phyloP scores from a whole-genome alignment of 2,329 filamentous ascomycete genomes.

The Blastomyces silverae region DNA sequence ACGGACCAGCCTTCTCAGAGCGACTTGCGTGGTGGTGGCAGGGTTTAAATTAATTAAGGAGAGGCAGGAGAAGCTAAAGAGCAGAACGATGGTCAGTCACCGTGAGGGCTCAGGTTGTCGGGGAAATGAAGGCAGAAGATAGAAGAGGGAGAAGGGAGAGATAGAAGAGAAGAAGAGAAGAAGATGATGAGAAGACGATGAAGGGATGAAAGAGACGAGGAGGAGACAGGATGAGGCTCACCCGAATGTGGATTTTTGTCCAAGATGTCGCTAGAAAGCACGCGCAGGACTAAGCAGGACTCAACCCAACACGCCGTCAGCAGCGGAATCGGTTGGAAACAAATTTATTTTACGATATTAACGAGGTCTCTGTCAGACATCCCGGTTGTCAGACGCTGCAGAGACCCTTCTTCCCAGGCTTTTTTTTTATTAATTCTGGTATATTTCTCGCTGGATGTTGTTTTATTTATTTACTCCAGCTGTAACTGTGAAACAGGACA shows the following conservation, averaged over 20 bases:
- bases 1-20: slow-evolving; percentile 14
- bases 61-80: slow-evolving; percentile 4
- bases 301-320: not conserved
- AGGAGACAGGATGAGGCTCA: slow-evolving; percentile 7
- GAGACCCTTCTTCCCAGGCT: not conserved
- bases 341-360: too few species aligned
- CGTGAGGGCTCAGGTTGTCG: not conserved
- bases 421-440: not conserved
- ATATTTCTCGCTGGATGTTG: not conserved
- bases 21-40: not conserved
- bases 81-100: not conserved
- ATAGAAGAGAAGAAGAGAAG: slow-evolving; percentile 2
- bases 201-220: too few species aligned
- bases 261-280: not conserved
- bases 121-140: slow-evolving; percentile 1
- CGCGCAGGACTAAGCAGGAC: not conserved
- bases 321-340: not conserved
- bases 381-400: not conserved
- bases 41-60: slow-evolving; percentile 12
- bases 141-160: not conserved
- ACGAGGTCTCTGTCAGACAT: slow-evolving; percentile 5
- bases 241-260: not conserved
- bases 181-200: too few species aligned
- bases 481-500: slow-evolving; percentile 7
- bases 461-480: not conserved